Percentiles rank a stretch among this genome's conserved stretches.
Conservation (phyloP, 1,284 basidiomycete species). For the Boletus coffeatus region DNA sequence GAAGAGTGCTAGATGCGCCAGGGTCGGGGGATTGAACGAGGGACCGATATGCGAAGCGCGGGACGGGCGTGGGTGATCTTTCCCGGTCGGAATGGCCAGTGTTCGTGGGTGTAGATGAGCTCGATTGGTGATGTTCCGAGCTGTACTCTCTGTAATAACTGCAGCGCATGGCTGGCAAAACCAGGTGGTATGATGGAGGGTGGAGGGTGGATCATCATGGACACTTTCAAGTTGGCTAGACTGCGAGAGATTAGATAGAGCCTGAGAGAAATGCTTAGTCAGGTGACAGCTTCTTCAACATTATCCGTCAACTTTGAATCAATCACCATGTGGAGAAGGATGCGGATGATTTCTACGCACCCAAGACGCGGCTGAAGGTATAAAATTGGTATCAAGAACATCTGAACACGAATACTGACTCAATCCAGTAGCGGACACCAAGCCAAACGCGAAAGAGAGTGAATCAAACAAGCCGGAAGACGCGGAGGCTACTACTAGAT, state of each 20-base stretch:
- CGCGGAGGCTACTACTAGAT: conserved; percentile 15
- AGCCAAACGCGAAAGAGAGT: conserved; percentile 24
- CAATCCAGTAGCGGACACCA: conserved; percentile 8
- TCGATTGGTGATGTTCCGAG: conserved; percentile 43
- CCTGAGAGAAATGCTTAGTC: conserved; percentile 20
- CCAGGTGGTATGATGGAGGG: conserved; percentile 14
- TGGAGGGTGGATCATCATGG: conserved; percentile 13
- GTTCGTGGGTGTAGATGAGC: conserved; percentile 47
- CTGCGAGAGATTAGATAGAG: conserved; percentile 20
- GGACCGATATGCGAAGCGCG: conserved; percentile 56
- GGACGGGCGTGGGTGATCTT: conserved; percentile 11
- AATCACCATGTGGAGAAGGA: conserved; percentile 52
- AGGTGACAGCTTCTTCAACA: conserved; percentile 8
- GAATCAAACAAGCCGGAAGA: conserved; percentile 24
- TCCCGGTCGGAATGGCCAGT: conserved; percentile 46
- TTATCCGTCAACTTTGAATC: conserved; percentile 10
- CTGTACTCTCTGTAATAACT: conserved; percentile 42
- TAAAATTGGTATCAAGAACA: not conserved
- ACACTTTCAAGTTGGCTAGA: not conserved
- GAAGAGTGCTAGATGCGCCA: conserved; percentile 70
- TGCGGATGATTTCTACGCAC: conserved; percentile 67
- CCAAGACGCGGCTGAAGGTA: conserved; percentile 31
- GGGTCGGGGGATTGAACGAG: conserved; percentile 92
- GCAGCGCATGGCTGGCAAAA: conserved; percentile 26
- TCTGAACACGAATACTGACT: conserved; percentile 11